phyloP scores from a whole-genome alignment of 2,329 filamentous ascomycete species.

The Coniochaeta pulveracea region DNA sequence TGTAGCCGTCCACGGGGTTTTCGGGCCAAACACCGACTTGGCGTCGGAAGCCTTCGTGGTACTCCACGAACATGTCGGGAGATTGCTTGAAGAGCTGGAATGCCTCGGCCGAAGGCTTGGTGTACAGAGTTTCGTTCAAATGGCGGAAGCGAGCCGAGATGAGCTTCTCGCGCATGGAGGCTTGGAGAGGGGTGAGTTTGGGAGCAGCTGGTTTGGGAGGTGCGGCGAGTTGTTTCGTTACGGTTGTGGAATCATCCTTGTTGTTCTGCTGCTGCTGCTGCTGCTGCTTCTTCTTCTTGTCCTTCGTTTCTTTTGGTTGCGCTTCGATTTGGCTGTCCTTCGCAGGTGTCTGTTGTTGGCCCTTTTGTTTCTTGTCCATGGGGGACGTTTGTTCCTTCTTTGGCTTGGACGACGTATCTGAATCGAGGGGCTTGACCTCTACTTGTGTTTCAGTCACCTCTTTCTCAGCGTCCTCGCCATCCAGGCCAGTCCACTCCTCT shows the following conservation, averaged over 20 bases:
- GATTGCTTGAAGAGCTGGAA: conserved; percentile 71
- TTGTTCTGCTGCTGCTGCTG: conserved; percentile 10
- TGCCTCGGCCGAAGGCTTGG: conserved; percentile 75
- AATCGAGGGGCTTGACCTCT: conserved; percentile 18
- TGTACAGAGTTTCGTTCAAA: conserved; percentile 94
- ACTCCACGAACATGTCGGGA: conserved; percentile 91
- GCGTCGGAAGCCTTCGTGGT: conserved; percentile 90
- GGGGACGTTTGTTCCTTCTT: conserved; percentile 18
- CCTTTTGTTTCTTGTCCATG: conserved; percentile 23
- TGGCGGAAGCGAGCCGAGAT: conserved; percentile 93
- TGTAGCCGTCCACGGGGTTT: conserved; percentile 87
- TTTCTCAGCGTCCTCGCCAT: conserved; percentile 12
- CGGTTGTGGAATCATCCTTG: too few relatives aligned
- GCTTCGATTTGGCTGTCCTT: too few relatives aligned
- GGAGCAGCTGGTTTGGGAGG: conserved; percentile 23
- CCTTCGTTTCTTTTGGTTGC: conserved; percentile 4
- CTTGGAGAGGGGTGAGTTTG: conserved; percentile 84
- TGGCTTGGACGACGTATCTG: too few relatives aligned
- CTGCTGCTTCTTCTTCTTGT: neutral
- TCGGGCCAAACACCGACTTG: conserved; percentile 95
- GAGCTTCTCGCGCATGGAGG: conserved; percentile 89
- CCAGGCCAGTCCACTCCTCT: conserved; percentile 14
- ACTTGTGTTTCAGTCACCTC: conserved; percentile 10
- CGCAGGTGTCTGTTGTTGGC: conserved; percentile 7
- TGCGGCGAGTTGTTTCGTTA: conserved; percentile 9